Base-by-base conservation (phyloP, 176 grass and related monocot species). In the Raddia distichophylla region DNA sequence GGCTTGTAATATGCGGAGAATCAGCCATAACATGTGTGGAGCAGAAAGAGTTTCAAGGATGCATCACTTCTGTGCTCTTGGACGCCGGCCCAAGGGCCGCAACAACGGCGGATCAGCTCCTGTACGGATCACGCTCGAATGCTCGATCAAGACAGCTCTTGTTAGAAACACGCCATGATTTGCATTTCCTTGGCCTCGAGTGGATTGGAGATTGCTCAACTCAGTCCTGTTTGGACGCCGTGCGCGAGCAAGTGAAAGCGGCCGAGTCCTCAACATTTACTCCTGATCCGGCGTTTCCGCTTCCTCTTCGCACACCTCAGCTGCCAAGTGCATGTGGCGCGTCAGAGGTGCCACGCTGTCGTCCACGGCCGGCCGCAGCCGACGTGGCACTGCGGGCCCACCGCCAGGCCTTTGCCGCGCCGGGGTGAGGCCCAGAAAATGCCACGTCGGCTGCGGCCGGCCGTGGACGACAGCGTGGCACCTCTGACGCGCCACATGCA, bases 221-320 rank as follows among this genome's bases (percentile, higher is more conserved):
- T 70, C 37, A 40, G 2, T 32, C 42, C 11, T 50, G 9, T 45
- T 27, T 70, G n/a, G 7, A 10, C n/a, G 11, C n/a, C 44, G 19
- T 27, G 4, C 49, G 67, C 11, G 14, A n/a, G 46, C 42, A 14
- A 19, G 19, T 7, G 44, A 77, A 77, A 37, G 9, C 22, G 22
- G 50, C 32, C 76, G 12, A 40, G 8, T 40, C 16, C 5, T 50
- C 5, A 1, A 13, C 22, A 2, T 33, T 44, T 17, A 13, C 42
- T 69, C 67, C 9, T 49, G 43, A 60, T 6, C 79, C 15, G 3
- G 42, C 32, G 44, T 49, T 84, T 40, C 0, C 58, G 64, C 55
- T 70, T 70, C 74, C 43, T 44, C 52, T 19, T 17, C 17, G 27
- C 82, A 32, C 74, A 71, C 34, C 47, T 27, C 59, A 64, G 19